Conservation (phyloP, 495 filamentous ascomycete genomes). For the Durotheca rogersii region DNA sequence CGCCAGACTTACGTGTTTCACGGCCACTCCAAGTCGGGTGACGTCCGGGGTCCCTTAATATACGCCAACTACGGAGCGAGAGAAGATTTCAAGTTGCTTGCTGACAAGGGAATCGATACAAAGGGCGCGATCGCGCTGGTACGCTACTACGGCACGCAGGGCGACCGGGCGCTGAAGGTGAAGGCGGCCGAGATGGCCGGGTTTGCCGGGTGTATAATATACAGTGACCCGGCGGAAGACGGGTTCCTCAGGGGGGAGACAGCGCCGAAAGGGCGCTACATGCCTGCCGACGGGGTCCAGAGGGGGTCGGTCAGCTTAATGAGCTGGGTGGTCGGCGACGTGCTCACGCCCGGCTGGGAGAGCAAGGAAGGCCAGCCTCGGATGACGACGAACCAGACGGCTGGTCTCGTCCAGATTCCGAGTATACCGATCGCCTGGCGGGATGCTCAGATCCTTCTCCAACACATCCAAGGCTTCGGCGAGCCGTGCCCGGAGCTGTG, state of each 20-base stretch:
- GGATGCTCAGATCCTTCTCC: conserved; percentile 78
- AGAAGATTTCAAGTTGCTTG: conserved; percentile 74
- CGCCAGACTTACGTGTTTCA: conserved; percentile 77
- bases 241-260: conserved; percentile 67
- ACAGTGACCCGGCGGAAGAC: conserved; percentile 82
- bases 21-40: conserved; percentile 82
- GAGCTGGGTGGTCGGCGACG: conserved; percentile 83
- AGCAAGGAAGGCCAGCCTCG: conserved; percentile 68
- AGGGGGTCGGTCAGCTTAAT: conserved; percentile 79
- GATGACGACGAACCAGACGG: conserved; percentile 66
- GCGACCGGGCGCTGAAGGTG: conserved; percentile 74
- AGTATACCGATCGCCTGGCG: conserved; percentile 85
- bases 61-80: conserved; percentile 91
- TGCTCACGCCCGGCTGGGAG: conserved; percentile 82
- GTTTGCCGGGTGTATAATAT: conserved; percentile 84
- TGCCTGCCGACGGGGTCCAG: conserved; percentile 79
- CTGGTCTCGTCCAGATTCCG: conserved; percentile 77
- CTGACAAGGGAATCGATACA: conserved; percentile 68
- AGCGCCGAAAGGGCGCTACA: conserved; percentile 72
- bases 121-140: conserved; percentile 83
- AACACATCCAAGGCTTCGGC: conserved; percentile 75
- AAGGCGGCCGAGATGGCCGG: conserved; percentile 86
- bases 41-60: conserved; percentile 87
- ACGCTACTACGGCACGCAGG: conserved; percentile 72
- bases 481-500: conserved; percentile 68